Evolutionary conservation across 441 rosid species (phyloP), one percentile per base, ranked within the genome.

Genomic region (Syzygium syzygioides): DNA sequence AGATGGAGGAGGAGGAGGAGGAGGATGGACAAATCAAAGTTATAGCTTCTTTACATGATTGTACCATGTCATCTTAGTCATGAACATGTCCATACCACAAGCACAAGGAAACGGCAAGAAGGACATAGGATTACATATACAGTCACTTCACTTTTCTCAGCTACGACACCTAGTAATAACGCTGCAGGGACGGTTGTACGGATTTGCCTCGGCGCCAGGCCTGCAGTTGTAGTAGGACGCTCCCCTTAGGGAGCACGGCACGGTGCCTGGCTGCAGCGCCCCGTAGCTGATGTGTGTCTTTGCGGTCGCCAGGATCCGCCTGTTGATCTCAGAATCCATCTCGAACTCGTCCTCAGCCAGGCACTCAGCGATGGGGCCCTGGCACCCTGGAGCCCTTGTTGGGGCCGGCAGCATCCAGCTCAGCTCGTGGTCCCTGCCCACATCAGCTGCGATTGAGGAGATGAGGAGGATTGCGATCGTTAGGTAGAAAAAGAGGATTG

Each of bases 1-100:
- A 85, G 86, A 93, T 94, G 89, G 93, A 96, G 45, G 97, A 96
- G 87, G 90, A 95, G 95, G 98, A 94, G 91, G 93, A 95, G 91
- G 91, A 95, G 91, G 91, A 95, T 85, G 93, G 93, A 55, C 96
- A 94, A 79, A 91, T 94, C n/a, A 92, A 91, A 89, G 90, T 93
- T 87, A 20, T 37, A 71, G 17, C 80, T 11, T 71, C 50, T 37
- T 37, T 5, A 37, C 48, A 34, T 4, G 14, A 68, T 37, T 15
- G 13, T 41, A 68, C 79, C 6, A 68, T 34, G 79, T 57, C 64
- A 26, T 12, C 64, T 28, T 28, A 11, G 64, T 59, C 80, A 37
- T 11, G 80, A 96, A 96, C 90, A 94, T 93, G 95, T 97, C 87
- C 93, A 1, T 89, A 34, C 79, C 94, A 92, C 88, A 93, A 89